Evolutionary conservation across 306 rosid genomes (phyloP).

Genomic region (Canavalia gladiata): DNA sequence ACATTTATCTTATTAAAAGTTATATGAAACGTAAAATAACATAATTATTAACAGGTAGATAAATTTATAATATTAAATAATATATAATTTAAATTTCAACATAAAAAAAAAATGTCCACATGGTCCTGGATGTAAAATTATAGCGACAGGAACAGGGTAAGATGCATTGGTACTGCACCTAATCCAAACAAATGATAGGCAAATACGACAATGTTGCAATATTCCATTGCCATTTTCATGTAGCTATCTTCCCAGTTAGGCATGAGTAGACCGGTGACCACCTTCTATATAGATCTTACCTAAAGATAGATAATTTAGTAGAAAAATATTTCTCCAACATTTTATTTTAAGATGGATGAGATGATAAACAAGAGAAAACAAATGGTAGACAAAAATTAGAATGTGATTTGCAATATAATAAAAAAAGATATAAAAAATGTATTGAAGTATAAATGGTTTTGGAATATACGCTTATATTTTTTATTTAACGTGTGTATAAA

Average conservation of each 20-base stretch:
- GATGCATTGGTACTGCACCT: background rate
- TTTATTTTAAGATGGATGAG: too few species aligned
- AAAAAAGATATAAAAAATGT: too few species aligned
- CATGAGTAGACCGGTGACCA: background rate
- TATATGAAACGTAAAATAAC: background rate
- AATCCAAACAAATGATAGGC: background rate
- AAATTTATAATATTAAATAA: slow-evolving; percentile 6
- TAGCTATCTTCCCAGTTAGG: background rate
- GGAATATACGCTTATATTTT: too few species aligned
- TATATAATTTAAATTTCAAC: background rate
- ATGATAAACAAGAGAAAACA: too few species aligned
- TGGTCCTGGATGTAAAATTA: background rate
- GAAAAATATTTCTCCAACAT: too few species aligned
- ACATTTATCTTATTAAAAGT: background rate
- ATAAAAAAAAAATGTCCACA: background rate
- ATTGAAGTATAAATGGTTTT: too few species aligned
- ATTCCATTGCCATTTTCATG: background rate
- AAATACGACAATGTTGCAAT: background rate
- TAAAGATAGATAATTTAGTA: too few species aligned
- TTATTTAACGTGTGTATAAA: too few species aligned
- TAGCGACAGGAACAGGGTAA: background rate
- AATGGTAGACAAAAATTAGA: too few species aligned
- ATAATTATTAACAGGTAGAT: background rate
- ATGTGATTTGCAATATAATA: too few species aligned
- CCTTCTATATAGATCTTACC: too few species aligned